phyloP scores from a whole-genome alignment of 2,329 filamentous ascomycete species.

The Botrytis tulipae region DNA sequence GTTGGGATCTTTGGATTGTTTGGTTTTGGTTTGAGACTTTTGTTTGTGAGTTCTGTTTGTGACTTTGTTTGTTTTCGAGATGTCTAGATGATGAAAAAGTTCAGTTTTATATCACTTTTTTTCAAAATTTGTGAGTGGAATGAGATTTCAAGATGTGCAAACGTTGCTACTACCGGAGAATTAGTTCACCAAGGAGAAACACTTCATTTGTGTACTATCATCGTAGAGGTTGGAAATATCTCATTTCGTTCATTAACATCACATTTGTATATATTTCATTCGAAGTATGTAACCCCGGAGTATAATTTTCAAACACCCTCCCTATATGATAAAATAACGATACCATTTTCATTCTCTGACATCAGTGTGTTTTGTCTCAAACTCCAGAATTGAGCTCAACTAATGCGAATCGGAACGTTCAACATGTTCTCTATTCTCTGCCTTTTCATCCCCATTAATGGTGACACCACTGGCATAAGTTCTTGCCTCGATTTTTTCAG shows the following conservation, averaged over 20 bases:
- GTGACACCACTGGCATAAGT: neutral
- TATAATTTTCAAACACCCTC: neutral
- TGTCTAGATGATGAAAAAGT: neutral
- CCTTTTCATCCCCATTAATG: neutral
- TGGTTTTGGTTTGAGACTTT: too few species aligned
- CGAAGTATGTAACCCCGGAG: neutral
- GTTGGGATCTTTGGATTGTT: too few species aligned
- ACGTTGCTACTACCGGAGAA: neutral
- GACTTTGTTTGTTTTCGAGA: neutral
- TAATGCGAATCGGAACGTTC: neutral
- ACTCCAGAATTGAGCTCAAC: neutral
- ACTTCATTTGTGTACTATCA: neutral
- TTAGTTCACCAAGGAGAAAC: neutral
- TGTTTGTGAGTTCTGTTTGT: too few species aligned
- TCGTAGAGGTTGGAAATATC: neutral
- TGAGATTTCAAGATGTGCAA: neutral
- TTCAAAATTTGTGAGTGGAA: neutral
- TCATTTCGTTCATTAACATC: neutral
- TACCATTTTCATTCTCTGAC: neutral
- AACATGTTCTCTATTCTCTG: neutral
- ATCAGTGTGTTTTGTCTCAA: neutral
- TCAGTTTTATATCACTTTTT: neutral
- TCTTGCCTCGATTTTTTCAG: slow-evolving; percentile 34
- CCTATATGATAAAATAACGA: neutral
- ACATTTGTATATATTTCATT: neutral